phyloP scores from a whole-genome alignment of 495 filamentous ascomycete species.

The Penicillium argentinense region DNA sequence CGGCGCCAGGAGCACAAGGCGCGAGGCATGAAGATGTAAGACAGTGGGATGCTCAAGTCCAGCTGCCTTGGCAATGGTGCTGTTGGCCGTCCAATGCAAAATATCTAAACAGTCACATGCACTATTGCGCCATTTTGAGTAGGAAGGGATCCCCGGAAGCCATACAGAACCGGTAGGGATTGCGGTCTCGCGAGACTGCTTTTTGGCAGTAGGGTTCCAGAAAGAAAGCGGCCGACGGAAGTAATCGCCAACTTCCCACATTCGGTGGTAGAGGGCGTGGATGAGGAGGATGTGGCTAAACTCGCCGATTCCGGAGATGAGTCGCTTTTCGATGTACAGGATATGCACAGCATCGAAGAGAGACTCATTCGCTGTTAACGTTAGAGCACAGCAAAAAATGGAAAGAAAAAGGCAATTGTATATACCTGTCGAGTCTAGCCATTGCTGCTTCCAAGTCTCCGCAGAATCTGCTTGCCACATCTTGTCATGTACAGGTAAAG shows the following conservation, averaged over 20 bases:
- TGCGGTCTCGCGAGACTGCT: slow-evolving; percentile 37
- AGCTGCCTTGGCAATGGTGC: slow-evolving; percentile 40
- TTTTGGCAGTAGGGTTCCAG: slow-evolving; percentile 50
- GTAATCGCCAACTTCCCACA: slow-evolving; percentile 53
- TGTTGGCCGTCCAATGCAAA: slow-evolving; percentile 55
- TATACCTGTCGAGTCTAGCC: slow-evolving; percentile 26
- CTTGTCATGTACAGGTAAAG: slow-evolving; percentile 46
- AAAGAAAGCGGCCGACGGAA: slow-evolving; percentile 45
- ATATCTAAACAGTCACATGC: slow-evolving; percentile 56
- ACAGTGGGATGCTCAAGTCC: slow-evolving; percentile 54
- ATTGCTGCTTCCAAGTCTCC: slow-evolving; percentile 38
- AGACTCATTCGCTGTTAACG: slow-evolving; percentile 31
- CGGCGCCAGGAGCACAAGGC: slow-evolving; percentile 39
- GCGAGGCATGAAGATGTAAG: slow-evolving; percentile 51
- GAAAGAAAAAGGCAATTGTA: background rate
- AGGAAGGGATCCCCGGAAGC: slow-evolving; percentile 50
- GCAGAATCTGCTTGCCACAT: slow-evolving; percentile 45
- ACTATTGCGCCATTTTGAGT: slow-evolving; percentile 56
- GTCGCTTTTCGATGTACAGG: slow-evolving; percentile 51
- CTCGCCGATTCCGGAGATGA: slow-evolving; percentile 42
- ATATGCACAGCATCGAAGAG: slow-evolving; percentile 45
- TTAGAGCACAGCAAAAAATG: slow-evolving; percentile 4
- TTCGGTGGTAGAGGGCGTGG: slow-evolving; percentile 50
- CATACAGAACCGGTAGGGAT: slow-evolving; percentile 44
- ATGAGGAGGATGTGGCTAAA: slow-evolving; percentile 50